Evolutionary conservation across 768 basidiomycete species (phyloP), one percentile per base, ranked within the genome.

Genomic region (Chiua virens): DNA sequence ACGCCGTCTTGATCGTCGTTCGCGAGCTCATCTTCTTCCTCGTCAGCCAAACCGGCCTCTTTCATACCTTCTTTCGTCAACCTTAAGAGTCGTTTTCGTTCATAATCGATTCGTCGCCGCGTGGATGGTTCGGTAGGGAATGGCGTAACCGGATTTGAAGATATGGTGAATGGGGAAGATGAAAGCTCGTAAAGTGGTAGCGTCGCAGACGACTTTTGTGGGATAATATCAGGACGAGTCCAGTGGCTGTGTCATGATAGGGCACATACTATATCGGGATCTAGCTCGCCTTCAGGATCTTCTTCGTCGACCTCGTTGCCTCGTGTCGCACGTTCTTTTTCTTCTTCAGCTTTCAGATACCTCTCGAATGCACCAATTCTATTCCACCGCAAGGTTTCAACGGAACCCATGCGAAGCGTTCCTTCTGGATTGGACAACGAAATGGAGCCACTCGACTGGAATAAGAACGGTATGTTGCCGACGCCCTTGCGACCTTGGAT

Each of bases 391-490:
- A 60, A n/a, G 11, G 63, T 61, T 17, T 67, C 57, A 10, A 68
- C 35, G 3, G 52, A 42, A 22, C 65, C 59, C 46, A 63, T 57
- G 4, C 56, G 61, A 42, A 67, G 47, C 21, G 61, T 60, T 18
- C 27, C 53, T 1, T 50, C 58, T 2, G 65, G 68, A 38, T 61
- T 20, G 9, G 57, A 62, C 23, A 68, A 25, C n/a, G 62, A 65
- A 34, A 67, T 36, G 3, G 66, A 69, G 0, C 81, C 82, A 20
- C 70, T 68, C 1, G 83, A 84, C 8, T 59, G 57, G 63, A 89
- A 87, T 10, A 87, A 71, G 52, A 76, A 75, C 0, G 87, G 87
- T 23, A 73, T 73, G 60, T 87, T 87, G 4, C 85, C 79, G 3
- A 65, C 66, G 5, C 86, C 86, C 54, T 76, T 77, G 10, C 85